Evolutionary conservation across 2,329 filamentous ascomycete genomes (phyloP).

Genomic region (Cladosporium cucumerinum): DNA sequence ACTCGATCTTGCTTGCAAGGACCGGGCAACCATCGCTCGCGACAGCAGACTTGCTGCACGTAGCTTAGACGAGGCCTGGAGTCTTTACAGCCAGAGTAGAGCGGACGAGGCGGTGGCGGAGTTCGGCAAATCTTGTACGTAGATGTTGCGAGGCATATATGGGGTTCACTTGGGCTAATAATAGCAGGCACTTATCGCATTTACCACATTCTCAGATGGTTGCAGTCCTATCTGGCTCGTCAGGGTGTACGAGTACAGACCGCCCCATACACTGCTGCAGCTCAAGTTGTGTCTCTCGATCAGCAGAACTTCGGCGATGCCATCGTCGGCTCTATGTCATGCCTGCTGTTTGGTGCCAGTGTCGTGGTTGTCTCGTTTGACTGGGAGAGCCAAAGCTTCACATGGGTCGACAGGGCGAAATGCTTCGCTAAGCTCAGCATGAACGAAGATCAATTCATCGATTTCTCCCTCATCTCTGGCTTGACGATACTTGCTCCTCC

Average conservation of each 20-base stretch:
- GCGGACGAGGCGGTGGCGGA: slow-evolving; percentile 76
- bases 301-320: slow-evolving; percentile 66
- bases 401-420: slow-evolving; percentile 49
- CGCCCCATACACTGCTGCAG: slow-evolving; percentile 81
- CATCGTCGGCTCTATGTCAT: slow-evolving; percentile 78
- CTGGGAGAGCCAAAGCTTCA: slow-evolving; percentile 65
- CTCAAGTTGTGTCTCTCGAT: slow-evolving; percentile 70
- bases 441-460: slow-evolving; percentile 71
- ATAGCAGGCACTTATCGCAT: slow-evolving; percentile 64
- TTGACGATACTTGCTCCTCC: slow-evolving; percentile 64
- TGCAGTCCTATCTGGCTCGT: slow-evolving; percentile 70
- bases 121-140: slow-evolving; percentile 78
- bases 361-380: slow-evolving; percentile 68
- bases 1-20: slow-evolving; percentile 51
- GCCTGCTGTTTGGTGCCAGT: slow-evolving; percentile 79
- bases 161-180: slow-evolving; percentile 18
- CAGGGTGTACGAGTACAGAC: slow-evolving; percentile 72
- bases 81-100: slow-evolving; percentile 75
- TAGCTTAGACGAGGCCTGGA: slow-evolving; percentile 65
- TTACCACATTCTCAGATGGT: slow-evolving; percentile 69
- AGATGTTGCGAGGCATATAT: not conserved
- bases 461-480: slow-evolving; percentile 78
- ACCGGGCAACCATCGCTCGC: slow-evolving; percentile 26
- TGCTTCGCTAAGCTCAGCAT: slow-evolving; percentile 65
- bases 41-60: slow-evolving; percentile 28